Evolutionary conservation across 2,329 filamentous ascomycete species (phyloP), one percentile per base, ranked within the genome.

Genomic region (Nigrograna mackinnonii): DNA sequence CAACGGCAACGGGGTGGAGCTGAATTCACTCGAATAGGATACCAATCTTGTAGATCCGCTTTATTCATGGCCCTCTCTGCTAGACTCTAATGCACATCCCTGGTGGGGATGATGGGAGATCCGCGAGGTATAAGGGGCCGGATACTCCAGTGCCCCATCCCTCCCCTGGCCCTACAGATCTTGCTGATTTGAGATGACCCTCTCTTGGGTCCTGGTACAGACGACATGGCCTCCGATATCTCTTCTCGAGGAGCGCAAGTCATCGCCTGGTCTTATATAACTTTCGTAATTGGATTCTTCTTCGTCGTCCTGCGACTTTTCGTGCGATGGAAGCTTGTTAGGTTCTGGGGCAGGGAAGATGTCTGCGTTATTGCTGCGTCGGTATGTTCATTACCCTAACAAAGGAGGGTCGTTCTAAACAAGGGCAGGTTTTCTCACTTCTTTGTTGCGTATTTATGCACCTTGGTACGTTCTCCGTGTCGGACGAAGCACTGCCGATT

Each of bases 221-320:
- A 7, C 39, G 31, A 6, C 16, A 42, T 42, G 39, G 32, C 39
- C 17, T 21, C 19, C 21, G 39, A 6, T 14, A 26, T 42, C 22
- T 28, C 39, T 20, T 13, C 32, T 6, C 19, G 39, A 13, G 39
- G 39, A n/a, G 39, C 39, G 13, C 32, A 42, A 24, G 39, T 42
- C 17, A 42, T 42, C 19, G 39, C 39, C 6, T 36, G 32, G 39
- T 36, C 39, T 12, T 37, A 42, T 11, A 24, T 37, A 6, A 42
- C 33, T 6, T 26, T 36, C 16, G 20, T 22, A 5, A 37, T 42
- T 22, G 39, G 32, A 17, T 5, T 19, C 5, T 5, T 36, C 5
- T 28, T 42, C 31, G 39, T 42, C 18, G 11, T n/a, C 12, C 16
- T 42, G 5, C 19, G 39, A 14, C 14, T 42, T 4, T 6, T 37